Percentiles rank a stretch among this genome's conserved stretches.
Conservation (phyloP, 305 asterid genomes). For the Plantago lanceolata region DNA sequence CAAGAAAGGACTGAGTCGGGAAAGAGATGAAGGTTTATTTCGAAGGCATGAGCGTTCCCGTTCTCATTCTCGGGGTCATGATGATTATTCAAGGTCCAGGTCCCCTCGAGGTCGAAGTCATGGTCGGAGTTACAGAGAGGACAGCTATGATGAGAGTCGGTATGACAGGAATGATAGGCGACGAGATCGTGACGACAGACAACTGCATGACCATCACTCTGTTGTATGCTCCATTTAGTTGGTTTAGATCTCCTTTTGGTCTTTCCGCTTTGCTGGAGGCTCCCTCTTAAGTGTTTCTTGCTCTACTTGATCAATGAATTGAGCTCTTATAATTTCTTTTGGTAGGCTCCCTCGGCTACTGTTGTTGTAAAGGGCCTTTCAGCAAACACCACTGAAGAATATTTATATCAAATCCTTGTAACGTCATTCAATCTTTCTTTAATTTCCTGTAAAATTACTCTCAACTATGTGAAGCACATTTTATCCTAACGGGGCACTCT, state of each 20-base stretch:
- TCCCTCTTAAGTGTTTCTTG: background rate
- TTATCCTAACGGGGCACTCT: conserved; percentile 11
- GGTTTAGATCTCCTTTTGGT: conserved; percentile 1
- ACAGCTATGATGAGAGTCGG: conserved; percentile 73
- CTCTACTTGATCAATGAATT: conserved; percentile 20
- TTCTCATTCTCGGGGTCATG: conserved; percentile 68
- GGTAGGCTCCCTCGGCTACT: conserved; percentile 91
- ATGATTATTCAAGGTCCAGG: conserved; percentile 72
- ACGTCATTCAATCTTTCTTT: conserved; percentile 15
- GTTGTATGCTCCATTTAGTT: conserved; percentile 43
- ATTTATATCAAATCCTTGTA: conserved; percentile 90
- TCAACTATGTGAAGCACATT: conserved; percentile 8
- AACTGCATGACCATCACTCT: conserved; percentile 53
- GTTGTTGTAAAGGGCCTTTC: conserved; percentile 97
- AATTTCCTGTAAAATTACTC: conserved; percentile 17
- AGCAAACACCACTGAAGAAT: conserved; percentile 92
- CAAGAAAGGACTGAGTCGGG: conserved; percentile 69
- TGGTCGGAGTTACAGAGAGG: conserved; percentile 80
- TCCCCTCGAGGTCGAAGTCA: conserved; percentile 90
- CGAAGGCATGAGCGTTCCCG: conserved; percentile 66
- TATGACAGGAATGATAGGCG: conserved; percentile 69
- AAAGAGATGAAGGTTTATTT: conserved; percentile 72
- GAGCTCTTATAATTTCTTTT: conserved; percentile 22
- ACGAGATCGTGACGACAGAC: conserved; percentile 76
- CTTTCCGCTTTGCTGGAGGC: too few species aligned